Evolutionary conservation across 192 early-diverging fungal genomes (phyloP), one percentile per base, ranked within the genome.

Genomic region (Podila epigama): DNA sequence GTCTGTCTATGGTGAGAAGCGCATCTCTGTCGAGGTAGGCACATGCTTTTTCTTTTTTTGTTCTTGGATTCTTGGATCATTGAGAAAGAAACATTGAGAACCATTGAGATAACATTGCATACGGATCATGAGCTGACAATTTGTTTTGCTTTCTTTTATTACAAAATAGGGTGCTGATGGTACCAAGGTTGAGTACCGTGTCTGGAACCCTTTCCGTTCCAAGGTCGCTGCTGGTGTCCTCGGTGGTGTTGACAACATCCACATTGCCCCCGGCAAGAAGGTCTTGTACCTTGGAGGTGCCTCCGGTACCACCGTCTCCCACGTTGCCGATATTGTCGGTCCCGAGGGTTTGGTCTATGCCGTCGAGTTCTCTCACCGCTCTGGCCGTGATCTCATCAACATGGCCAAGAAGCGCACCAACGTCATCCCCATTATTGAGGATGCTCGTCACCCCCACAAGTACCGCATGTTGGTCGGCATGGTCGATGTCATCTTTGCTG

Each of bases 371-470:
- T 98, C 98, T 64, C 97, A 98, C 90, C 91, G 97, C 64, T 92
- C 96, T 28, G 97, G 97, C 41, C 96, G 97, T 85, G 97, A 99
- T 72, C 87, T 99, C 68, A 98, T 99, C 86, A 98, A 97, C 88
- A 94, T 98, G 91, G 97, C 97, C 82, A 99, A 99, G 92, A 99
- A 99, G 91, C 94, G 97, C 69, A 98, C 96, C 75, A 99, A 98
- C 83, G 94, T 98, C 35, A 95, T 98, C 67, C 97, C 98, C 44
- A 99, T 99, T 68, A 96, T 99, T 75, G 98, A 99, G 86, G 98
- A 99, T 84, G 96, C 97, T 44, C 97, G 96, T 82, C 94, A 98
- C 86, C 98, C 98, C 62, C 94, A 99, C 85, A 99, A 99, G 86
- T 99, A 99, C 88, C 95, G 98, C 83, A 99, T 98, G 97, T 86